Conservation (phyloP, 2,329 filamentous ascomycete species). For the Hypoxylon sp. region DNA sequence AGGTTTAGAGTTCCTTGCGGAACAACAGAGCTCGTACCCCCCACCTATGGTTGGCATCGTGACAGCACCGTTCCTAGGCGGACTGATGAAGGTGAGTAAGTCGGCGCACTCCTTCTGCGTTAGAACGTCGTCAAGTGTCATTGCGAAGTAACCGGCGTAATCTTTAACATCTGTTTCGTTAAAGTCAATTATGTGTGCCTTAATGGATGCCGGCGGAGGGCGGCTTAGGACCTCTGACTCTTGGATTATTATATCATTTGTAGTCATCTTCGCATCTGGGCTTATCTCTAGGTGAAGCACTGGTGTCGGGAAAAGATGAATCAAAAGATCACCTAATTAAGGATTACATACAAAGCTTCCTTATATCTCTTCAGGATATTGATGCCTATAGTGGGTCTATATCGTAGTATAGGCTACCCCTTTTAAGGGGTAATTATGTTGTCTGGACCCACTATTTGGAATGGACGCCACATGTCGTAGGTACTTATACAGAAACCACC, state of each 20-base stretch:
- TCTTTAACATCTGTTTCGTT: conserved; percentile 24
- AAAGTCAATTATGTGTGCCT: conserved; percentile 28
- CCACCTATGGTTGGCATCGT: conserved; percentile 21
- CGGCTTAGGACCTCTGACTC: conserved; percentile 19
- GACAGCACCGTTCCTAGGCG: conserved; percentile 4
- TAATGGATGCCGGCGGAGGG: conserved; percentile 15
- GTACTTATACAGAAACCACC: background rate
- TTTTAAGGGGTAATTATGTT: background rate
- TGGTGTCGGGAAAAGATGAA: background rate
- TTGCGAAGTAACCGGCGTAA: conserved; percentile 33
- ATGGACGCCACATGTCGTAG: background rate
- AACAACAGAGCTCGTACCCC: no score
- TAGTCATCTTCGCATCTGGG: background rate
- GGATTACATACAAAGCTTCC: no score
- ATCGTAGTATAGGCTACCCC: background rate
- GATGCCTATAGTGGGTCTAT: conserved; percentile 6
- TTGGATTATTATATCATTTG: background rate
- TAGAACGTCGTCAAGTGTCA: conserved; percentile 31
- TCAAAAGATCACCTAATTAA: no score
- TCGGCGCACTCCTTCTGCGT: conserved; percentile 25
- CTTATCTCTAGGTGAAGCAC: background rate
- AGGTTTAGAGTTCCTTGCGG: conserved; percentile 26
- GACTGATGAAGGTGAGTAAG: conserved; percentile 27
- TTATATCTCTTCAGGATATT: background rate
- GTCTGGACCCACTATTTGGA: background rate